Conservation (phyloP, 345 rosid species). For the Luvunga scandens region DNA sequence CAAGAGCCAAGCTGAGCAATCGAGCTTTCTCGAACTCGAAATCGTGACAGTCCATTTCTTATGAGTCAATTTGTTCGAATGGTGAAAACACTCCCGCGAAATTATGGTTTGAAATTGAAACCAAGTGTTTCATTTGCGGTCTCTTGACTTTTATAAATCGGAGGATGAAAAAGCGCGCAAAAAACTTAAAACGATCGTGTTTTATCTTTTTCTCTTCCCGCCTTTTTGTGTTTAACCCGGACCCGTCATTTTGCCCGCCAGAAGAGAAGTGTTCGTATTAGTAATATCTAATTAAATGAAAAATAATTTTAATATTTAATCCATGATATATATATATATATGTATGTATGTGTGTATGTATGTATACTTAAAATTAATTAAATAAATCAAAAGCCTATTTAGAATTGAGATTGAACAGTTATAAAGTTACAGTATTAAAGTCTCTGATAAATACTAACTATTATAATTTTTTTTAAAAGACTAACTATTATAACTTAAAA, state of each 20-base stretch:
- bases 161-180: neutral
- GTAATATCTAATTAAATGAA: no score
- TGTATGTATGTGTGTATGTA: no score
- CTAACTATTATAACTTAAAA: no score
- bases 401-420: no score
- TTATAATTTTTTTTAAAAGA: no score
- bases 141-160: neutral
- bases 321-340: no score
- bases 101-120: neutral
- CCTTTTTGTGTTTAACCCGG: neutral
- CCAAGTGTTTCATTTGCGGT: neutral
- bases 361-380: no score
- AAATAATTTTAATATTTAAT: no score
- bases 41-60: slow-evolving; percentile 36
- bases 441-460: no score
- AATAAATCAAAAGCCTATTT: no score
- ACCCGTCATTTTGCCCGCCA: neutral
- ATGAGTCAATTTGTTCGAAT: slow-evolving; percentile 1
- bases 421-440: no score
- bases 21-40: slow-evolving; percentile 66
- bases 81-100: slow-evolving; percentile 22
- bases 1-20: slow-evolving; percentile 62
- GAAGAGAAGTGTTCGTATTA: no score
- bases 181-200: neutral
- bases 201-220: neutral